Percentiles rank a stretch among this genome's conserved stretches.
These are phyloP conservation scores for Sclerotinia sclerotiorum DNA, from an alignment of 2,329 filamentous ascomycete species.

Conservation along the genomic window DNA sequence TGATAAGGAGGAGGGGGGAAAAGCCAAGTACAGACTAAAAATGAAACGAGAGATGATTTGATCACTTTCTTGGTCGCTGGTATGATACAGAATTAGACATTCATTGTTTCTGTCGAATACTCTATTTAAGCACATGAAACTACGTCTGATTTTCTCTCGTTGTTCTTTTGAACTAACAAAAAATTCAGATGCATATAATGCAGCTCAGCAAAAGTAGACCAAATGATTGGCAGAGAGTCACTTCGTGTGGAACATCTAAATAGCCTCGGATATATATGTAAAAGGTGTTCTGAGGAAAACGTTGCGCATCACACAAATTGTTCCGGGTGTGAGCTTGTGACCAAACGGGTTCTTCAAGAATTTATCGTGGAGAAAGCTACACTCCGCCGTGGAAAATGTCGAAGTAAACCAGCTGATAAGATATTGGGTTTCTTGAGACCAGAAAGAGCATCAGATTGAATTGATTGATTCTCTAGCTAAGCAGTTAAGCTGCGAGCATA, in stretches of 20 bases:
- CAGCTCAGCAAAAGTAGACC: conserved; percentile 53
- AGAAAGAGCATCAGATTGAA: too few species aligned
- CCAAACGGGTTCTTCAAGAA: conserved; percentile 46
- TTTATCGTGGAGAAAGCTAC: conserved; percentile 42
- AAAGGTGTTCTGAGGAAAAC: conserved; percentile 61
- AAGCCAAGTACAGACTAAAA: conserved; percentile 57
- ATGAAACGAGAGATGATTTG: conserved; percentile 57
- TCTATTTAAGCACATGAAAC: conserved; percentile 60
- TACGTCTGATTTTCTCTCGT: conserved; percentile 54
- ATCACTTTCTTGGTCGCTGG: conserved; percentile 63
- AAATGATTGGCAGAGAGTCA: conserved; percentile 49
- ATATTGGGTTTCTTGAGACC: too few species aligned
- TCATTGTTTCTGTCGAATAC: conserved; percentile 48
- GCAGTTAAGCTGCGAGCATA: too few species aligned
- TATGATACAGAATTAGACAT: not conserved
- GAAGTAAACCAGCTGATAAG: conserved; percentile 50
- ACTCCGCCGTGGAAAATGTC: conserved; percentile 36
- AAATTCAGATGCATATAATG: conserved; percentile 47
- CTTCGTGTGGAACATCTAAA: conserved; percentile 50
- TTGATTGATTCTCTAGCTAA: too few species aligned
- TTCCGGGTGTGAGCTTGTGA: conserved; percentile 49
- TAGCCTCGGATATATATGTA: conserved; percentile 63
- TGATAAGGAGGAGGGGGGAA: conserved; percentile 23
- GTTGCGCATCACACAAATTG: conserved; percentile 61
- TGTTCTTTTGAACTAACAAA: conserved; percentile 51